Evolutionary conservation across 495 filamentous ascomycete genomes (phyloP).

Genomic region (Delitschia confertaspora): DNA sequence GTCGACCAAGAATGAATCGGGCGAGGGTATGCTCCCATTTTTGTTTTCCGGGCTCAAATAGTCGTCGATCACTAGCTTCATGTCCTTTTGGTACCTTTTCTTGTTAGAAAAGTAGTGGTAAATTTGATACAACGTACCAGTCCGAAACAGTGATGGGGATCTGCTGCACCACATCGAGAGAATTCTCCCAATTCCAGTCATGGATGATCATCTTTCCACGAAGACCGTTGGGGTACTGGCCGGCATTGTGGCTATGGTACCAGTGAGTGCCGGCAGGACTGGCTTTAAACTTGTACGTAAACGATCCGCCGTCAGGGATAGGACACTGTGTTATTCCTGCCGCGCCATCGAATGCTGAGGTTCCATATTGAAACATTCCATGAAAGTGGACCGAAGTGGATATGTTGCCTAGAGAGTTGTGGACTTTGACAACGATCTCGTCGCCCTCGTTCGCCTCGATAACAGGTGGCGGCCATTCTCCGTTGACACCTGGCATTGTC

Average conservation of each 20-base stretch:
- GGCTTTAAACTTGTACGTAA: slow-evolving; percentile 15
- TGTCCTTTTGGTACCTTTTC: slow-evolving; percentile 21
- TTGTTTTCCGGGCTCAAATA: slow-evolving; percentile 16
- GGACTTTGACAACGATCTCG: slow-evolving; percentile 16
- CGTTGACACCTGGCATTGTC: slow-evolving; percentile 22
- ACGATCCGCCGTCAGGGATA: slow-evolving; percentile 15
- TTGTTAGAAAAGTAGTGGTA: neutral
- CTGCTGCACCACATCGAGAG: slow-evolving; percentile 10
- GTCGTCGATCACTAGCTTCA: slow-evolving; percentile 11
- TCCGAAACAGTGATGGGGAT: slow-evolving; percentile 17
- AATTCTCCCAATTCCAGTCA: slow-evolving; percentile 14
- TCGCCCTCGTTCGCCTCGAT: slow-evolving; percentile 21
- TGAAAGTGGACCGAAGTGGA: slow-evolving; percentile 23
- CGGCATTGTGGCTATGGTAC: slow-evolving; percentile 29
- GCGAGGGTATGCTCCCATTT: slow-evolving; percentile 12
- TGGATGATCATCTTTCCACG: slow-evolving; percentile 23
- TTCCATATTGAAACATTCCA: slow-evolving; percentile 16
- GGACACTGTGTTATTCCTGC: slow-evolving; percentile 21
- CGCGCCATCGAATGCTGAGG: slow-evolving; percentile 14
- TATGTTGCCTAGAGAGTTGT: slow-evolving; percentile 23
- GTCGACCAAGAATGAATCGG: slow-evolving; percentile 19
- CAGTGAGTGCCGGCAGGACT: slow-evolving; percentile 28
- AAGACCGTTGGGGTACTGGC: slow-evolving; percentile 22
- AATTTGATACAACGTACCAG: slow-evolving; percentile 8
- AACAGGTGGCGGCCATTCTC: slow-evolving; percentile 23